Evolutionary conservation across 768 basidiomycete species (phyloP).

Genomic region (Nidularia sp.): DNA sequence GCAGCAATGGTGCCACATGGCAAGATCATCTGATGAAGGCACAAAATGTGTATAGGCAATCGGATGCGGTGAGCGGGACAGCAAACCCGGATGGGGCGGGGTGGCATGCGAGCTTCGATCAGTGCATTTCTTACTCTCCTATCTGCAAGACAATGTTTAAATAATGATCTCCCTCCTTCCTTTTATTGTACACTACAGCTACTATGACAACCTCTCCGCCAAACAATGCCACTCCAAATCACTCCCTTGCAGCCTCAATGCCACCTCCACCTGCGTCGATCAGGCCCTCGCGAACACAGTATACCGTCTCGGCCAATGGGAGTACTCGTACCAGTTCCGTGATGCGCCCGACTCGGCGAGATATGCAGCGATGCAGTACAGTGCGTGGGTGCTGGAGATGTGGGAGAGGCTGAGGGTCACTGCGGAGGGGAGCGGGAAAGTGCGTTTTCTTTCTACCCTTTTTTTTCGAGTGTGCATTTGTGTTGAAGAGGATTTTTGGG

Average conservation of each 20-base stretch:
- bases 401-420: conserved; percentile 32
- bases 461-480: too few species aligned
- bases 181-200: conserved; percentile 19
- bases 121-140: conserved; percentile 23
- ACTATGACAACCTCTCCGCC: conserved; percentile 48
- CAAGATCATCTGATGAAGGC: conserved; percentile 34
- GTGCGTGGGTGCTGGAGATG: conserved; percentile 43
- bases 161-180: not conserved
- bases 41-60: conserved; percentile 30
- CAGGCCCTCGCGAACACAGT: conserved; percentile 46
- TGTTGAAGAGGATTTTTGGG: too few species aligned
- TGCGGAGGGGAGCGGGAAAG: conserved; percentile 24
- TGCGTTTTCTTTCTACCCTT: not conserved
- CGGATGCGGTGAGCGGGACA: conserved; percentile 41
- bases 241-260: conserved; percentile 41
- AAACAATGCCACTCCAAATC: conserved; percentile 44
- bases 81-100: conserved; percentile 29
- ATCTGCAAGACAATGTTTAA: not conserved
- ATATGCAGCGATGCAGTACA: conserved; percentile 40
- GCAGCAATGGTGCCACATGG: conserved; percentile 31
- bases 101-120: conserved; percentile 49
- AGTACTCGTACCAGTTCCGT: conserved; percentile 50
- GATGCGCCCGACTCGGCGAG: conserved; percentile 39
- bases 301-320: conserved; percentile 57
- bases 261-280: conserved; percentile 37